Evolutionary conservation across 495 filamentous ascomycete species (phyloP).

Genomic region (Ascodesmis nigricans): DNA sequence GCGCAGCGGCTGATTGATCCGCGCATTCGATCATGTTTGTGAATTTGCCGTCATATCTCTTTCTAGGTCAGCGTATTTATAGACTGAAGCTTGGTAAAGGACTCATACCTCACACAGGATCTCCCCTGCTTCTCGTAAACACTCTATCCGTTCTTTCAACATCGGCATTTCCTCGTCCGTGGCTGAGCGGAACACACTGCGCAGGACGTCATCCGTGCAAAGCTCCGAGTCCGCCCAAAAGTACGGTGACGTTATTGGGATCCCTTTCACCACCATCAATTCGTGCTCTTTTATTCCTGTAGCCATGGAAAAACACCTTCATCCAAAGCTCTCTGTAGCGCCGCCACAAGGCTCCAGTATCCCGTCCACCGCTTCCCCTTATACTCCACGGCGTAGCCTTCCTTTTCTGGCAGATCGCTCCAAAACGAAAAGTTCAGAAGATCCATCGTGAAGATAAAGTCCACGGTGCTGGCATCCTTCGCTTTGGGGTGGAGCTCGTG

Average conservation of each 20-base stretch:
- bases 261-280: conserved; percentile 30
- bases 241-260: conserved; percentile 70
- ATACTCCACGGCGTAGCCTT: conserved; percentile 62
- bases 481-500: conserved; percentile 79
- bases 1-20: conserved; percentile 52
- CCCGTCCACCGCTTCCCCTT: conserved; percentile 66
- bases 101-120: conserved; percentile 55
- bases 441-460: conserved; percentile 95
- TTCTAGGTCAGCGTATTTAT: conserved; percentile 21
- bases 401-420: conserved; percentile 41
- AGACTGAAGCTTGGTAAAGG: conserved; percentile 5
- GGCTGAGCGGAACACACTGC: conserved; percentile 62
- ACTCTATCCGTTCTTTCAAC: conserved; percentile 51
- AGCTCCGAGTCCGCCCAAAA: conserved; percentile 66
- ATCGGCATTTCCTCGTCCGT: conserved; percentile 76
- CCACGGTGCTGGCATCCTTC: conserved; percentile 52
- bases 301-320: conserved; percentile 37
- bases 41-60: conserved; percentile 64
- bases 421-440: conserved; percentile 93
- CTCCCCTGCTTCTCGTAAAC: conserved; percentile 64
- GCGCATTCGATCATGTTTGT: conserved; percentile 52
- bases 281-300: conserved; percentile 3
- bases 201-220: conserved; percentile 51
- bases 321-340: conserved; percentile 65
- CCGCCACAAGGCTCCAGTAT: conserved; percentile 85